Conservation (phyloP, 495 filamentous ascomycete genomes). For the Penicillium atrosanguineum region DNA sequence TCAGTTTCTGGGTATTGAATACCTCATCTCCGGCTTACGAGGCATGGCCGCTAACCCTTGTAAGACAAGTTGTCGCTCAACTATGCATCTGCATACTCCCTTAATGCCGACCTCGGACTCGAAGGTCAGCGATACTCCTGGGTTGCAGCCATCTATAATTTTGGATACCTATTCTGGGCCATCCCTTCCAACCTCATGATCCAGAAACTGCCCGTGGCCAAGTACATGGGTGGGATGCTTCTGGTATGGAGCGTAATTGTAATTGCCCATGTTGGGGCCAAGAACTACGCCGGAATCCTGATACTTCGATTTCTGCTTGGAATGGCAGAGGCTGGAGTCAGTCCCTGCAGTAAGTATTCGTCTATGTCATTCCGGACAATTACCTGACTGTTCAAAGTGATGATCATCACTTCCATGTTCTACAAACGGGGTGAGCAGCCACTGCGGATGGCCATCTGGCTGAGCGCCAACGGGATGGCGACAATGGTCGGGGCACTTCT, state of each 20-base stretch:
- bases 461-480: constrained; percentile 59
- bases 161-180: constrained; percentile 51
- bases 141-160: constrained; percentile 51
- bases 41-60: neutral
- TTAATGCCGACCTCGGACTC: constrained; percentile 41
- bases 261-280: constrained; percentile 55
- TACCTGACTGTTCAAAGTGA: constrained; percentile 19
- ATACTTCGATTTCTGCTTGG: constrained; percentile 61
- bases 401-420: constrained; percentile 65
- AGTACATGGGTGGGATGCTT: constrained; percentile 59
- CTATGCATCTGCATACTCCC: constrained; percentile 40
- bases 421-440: constrained; percentile 67
- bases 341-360: constrained; percentile 36
- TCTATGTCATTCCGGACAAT: neutral
- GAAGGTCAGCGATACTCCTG: constrained; percentile 55
- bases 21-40: neutral
- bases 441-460: constrained; percentile 60
- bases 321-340: constrained; percentile 62
- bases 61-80: constrained; percentile 41
- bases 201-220: constrained; percentile 54
- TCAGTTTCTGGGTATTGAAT: constrained; percentile 30
- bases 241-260: constrained; percentile 57
- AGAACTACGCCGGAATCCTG: constrained; percentile 55
- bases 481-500: constrained; percentile 53
- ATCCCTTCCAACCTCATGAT: constrained; percentile 53